Base-by-base conservation (phyloP, 164 flowering plant species). In the Tetrastigma voinierianum region DNA sequence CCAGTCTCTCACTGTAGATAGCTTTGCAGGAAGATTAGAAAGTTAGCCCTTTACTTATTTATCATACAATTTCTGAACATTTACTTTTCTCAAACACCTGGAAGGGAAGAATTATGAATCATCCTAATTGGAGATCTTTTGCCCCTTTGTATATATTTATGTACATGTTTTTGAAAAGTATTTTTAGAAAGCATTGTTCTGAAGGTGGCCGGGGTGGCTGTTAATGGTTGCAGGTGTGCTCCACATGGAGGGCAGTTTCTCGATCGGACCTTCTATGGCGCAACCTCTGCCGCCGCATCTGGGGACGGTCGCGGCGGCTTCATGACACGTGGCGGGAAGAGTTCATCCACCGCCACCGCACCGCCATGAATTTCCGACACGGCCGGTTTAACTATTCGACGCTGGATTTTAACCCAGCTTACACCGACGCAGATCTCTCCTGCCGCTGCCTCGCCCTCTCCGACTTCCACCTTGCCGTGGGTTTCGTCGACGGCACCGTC, bases 171-270 rank as follows among this genome's bases (percentile, higher is more conserved):
- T 32, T 32, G 40, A 7, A 32, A 32, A 32, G 40, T 32, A 32
- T 32, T 32, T 32, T 32, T 32, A 32, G 47, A 57, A 52, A 51
- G 46, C 58, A 63, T 63, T 63, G 13, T 2, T 17, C 20, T 55
- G 14, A 24, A 46, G 9, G 10, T 16, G 4, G 2, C 21, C 14
- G 47, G 45, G 20, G 49, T 61, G 64, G 47, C 32, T 67, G 46
- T 21, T 1, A 3, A 9, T 18, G 25, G 4, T 46, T 66, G 74
- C 81, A 95, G 98, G 97, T 95, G 0, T 95, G 97, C 64, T 78
- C 94, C 10, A 87, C 94, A 54, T 95, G 98, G 98, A 82, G 77
- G 11, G 83, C 89, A 0, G 83, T 90, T 1, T 95, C 97, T 0
- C 80, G 81, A 9, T 95, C 98, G 0, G 87, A 87, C 17, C 73